phyloP scores from a whole-genome alignment of 139 green algal species.

The Micromonas pusilla region DNA sequence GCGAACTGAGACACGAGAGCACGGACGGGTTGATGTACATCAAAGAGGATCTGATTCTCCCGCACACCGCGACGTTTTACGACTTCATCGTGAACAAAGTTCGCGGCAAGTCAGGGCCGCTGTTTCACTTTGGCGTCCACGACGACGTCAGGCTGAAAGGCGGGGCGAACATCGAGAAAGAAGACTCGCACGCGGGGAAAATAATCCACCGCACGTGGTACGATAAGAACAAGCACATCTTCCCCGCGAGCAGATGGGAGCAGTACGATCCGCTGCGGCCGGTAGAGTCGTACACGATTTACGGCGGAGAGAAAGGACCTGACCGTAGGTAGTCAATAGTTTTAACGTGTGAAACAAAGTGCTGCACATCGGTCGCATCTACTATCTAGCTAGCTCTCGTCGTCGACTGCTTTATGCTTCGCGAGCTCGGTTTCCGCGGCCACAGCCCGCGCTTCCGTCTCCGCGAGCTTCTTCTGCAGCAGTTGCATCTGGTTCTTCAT shows the following conservation, averaged over 20 bases:
- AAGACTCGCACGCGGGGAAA: conserved; percentile 57
- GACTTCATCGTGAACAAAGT: conserved; percentile 91
- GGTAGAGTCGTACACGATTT: too few relatives aligned
- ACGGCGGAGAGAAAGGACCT: too few relatives aligned
- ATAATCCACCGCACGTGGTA: conserved; percentile 95
- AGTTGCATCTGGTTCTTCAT: too few relatives aligned
- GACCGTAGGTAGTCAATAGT: too few relatives aligned
- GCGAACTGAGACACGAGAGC: conserved; percentile 62
- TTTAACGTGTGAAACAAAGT: too few relatives aligned
- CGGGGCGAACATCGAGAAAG: not conserved
- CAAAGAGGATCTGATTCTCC: conserved; percentile 92
- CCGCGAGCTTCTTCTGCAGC: too few relatives aligned
- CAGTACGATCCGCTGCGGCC: conserved; percentile 33
- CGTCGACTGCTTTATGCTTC: too few relatives aligned
- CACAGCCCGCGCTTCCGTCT: too few relatives aligned
- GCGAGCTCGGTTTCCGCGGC: too few relatives aligned
- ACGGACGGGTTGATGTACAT: conserved; percentile 90
- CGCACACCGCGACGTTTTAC: conserved; percentile 87
- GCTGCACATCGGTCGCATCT: too few relatives aligned
- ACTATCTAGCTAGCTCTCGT: too few relatives aligned
- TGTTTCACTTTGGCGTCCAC: conserved; percentile 22
- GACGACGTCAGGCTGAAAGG: conserved; percentile 8
- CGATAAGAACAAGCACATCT: conserved; percentile 98
- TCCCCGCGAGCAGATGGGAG: conserved; percentile 89
- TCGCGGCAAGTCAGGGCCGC: conserved; percentile 71